Percentiles rank a stretch among this genome's conserved stretches.
Conservation (phyloP, 2,329 filamentous ascomycete genomes). For the Ambrosiella cleistominuta region DNA sequence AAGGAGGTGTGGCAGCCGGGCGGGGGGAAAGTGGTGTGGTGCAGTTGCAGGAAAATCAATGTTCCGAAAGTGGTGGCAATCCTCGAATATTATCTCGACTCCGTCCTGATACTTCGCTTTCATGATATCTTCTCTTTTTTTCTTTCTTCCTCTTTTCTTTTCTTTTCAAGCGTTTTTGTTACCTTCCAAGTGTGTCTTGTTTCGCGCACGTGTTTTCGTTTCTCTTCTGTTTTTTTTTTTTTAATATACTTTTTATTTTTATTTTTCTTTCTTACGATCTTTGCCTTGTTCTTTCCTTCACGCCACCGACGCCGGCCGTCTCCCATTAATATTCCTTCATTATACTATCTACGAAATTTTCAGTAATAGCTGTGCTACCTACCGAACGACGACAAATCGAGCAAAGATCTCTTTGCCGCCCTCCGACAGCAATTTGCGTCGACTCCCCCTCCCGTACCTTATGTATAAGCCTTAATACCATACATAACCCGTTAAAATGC, state of each 20-base stretch:
- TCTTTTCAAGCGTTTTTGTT: background rate
- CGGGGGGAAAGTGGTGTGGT: background rate
- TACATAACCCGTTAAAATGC: slow-evolving; percentile 23
- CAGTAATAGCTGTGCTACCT: slow-evolving; percentile 6
- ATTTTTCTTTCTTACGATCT: slow-evolving; percentile 2
- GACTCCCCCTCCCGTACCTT: background rate
- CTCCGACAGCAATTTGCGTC: background rate
- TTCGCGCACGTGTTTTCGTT: background rate
- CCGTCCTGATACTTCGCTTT: background rate
- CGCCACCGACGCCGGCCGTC: slow-evolving; percentile 9
- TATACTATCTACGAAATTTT: background rate
- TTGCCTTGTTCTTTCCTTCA: background rate
- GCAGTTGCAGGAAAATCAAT: background rate
- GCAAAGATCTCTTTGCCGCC: background rate
- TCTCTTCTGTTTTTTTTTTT: background rate
- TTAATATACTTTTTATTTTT: background rate
- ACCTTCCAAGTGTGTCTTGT: background rate
- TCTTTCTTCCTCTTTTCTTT: background rate
- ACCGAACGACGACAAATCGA: background rate
- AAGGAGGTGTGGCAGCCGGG: background rate
- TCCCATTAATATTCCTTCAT: background rate
- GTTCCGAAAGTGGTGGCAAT: background rate
- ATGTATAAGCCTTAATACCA: background rate
- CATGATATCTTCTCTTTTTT: background rate
- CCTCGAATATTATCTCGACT: background rate